Conservation (phyloP, 139 green algal genomes). For the Bryopsis sp. region DNA sequence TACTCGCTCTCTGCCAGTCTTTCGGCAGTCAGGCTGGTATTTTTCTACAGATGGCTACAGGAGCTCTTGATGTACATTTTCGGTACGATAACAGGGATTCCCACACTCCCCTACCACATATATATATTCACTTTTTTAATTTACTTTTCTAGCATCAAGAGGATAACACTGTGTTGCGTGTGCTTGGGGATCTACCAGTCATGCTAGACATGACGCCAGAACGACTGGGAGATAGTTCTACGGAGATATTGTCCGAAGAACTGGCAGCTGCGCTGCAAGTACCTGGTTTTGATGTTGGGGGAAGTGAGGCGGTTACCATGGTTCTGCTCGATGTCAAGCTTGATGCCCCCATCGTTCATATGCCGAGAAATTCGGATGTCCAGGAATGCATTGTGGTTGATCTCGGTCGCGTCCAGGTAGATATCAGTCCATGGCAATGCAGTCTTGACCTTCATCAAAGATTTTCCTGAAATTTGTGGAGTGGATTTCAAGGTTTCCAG, state of each 20-base stretch:
- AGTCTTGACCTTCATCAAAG: too few relatives aligned
- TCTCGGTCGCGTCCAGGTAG: not conserved
- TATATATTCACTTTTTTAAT: not conserved
- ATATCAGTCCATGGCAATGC: too few relatives aligned
- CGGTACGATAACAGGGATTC: constrained; percentile 21
- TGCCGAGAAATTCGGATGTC: not conserved
- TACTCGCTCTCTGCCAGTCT: constrained; percentile 57
- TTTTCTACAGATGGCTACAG: constrained; percentile 77
- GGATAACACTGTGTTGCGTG: not conserved
- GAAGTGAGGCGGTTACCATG: not conserved
- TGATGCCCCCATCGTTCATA: not conserved
- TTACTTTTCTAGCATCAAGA: not conserved
- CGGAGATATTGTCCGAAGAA: too few relatives aligned
- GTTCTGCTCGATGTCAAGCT: constrained; percentile 6
- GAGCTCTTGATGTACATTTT: constrained; percentile 48
- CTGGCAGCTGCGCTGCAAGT: constrained; percentile 8
- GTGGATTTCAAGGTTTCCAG: too few relatives aligned
- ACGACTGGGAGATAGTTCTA: too few relatives aligned
- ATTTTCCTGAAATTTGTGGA: too few relatives aligned
- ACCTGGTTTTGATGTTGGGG: not conserved
- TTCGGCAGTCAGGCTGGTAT: constrained; percentile 68
- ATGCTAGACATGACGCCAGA: too few relatives aligned
- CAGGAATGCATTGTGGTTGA: constrained; percentile 3
- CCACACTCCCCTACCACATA: not conserved
- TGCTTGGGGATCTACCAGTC: too few relatives aligned